Percentiles rank a stretch among this genome's conserved stretches.
phyloP scores from a whole-genome alignment of 1,284 basidiomycete species.

The Ganoderma resinaceum region DNA sequence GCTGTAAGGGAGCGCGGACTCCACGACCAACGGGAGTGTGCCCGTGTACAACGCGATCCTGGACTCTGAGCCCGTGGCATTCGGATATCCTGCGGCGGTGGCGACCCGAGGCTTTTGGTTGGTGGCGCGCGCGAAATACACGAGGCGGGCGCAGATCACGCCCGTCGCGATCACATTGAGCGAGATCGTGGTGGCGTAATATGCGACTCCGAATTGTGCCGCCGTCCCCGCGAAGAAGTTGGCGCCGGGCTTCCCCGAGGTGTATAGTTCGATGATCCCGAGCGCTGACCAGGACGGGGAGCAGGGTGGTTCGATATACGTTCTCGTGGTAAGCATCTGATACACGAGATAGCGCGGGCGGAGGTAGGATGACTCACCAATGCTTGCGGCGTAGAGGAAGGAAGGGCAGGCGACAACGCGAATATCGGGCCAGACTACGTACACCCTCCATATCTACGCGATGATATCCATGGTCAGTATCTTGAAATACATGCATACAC shows the following conservation, averaged over 20 bases:
- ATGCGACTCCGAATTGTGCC: slow-evolving; percentile 13
- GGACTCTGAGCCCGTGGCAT: background rate
- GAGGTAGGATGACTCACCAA: background rate
- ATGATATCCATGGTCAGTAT: background rate
- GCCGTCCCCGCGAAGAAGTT: slow-evolving; percentile 33
- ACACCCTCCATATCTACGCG: background rate
- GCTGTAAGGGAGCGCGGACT: slow-evolving; percentile 23
- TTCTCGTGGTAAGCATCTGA: background rate
- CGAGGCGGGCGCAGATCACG: slow-evolving; percentile 17
- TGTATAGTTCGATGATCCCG: slow-evolving; percentile 27
- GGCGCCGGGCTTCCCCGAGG: slow-evolving; percentile 27
- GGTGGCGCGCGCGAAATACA: background rate
- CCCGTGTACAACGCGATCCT: slow-evolving; percentile 14
- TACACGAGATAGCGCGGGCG: background rate
- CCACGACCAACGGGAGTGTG: slow-evolving; percentile 21
- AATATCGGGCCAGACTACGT: background rate
- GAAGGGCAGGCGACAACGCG: background rate
- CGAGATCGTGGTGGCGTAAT: slow-evolving; percentile 11
- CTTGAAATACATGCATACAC: background rate
- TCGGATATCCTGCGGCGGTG: background rate
- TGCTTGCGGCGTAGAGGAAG: background rate
- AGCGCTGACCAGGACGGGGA: slow-evolving; percentile 20
- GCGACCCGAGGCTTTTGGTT: background rate
- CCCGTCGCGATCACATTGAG: slow-evolving; percentile 16
- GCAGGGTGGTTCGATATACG: background rate